Base-by-base conservation (phyloP, 495 filamentous ascomycete species). In the Hyaloscypha hepaticicola region DNA sequence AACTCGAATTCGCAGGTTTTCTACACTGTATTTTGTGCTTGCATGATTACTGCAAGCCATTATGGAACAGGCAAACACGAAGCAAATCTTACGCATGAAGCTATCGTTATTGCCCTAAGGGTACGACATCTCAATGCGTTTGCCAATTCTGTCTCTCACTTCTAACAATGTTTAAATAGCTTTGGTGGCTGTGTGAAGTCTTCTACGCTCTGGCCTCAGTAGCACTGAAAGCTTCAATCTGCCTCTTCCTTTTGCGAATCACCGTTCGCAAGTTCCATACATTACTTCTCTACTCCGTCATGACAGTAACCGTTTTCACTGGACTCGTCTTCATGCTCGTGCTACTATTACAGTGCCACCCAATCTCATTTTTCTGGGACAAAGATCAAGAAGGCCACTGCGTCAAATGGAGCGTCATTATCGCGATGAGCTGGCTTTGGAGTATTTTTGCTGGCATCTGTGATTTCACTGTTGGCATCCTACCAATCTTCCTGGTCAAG, bases 211-310 rank as follows among this genome's bases (percentile, higher is more conserved):
- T 55, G 21, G n/a, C 52, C 52, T 55, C 52, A 28, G 52, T 55
- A 27, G 25, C 52, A 24, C 12, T 28, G 21, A 55, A 55, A 26
- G 52, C 52, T 28, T 55, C 52, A 25, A 55, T 55, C 26, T 55
- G 52, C 52, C n/a, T 55, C 52, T 55, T 55, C 25, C 52, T 55
- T 55, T 28, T 55, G 25, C 52, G 52, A 16, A 55, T 55, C 52
- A 55, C 52, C 12, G 52, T 55, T 55, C 52, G 25, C 52, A 24
- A 26, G 25, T 14, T 55, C 25, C 52, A 55, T 55, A 28, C 26
- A 55, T 55, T 7, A 22, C n/a, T 55, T 55, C 52, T 55, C 25
- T 55, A 55, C 52, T 55, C 52, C n/a, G 52, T 55, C n/a, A 55
- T 55, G 52, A 28, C 52, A 28, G 52, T 55, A 6, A 55, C 52